A percentile compares a stretch with the other conserved stretches of the same genome.
phyloP scores from a whole-genome alignment of 106 monocot genomes.

The Dioscorea dumetorum region DNA sequence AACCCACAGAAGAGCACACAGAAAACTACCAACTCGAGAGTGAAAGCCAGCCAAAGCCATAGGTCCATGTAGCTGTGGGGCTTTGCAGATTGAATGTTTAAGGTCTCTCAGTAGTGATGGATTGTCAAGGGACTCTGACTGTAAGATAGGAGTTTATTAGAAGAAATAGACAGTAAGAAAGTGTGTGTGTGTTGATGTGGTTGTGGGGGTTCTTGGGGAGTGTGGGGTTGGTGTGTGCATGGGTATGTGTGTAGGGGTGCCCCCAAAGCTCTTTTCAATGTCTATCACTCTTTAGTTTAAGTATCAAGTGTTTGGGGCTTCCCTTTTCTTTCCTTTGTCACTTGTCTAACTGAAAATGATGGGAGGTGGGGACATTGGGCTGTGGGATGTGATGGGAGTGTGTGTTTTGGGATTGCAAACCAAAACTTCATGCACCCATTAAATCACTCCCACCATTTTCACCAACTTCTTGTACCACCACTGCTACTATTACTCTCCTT shows the following conservation, averaged over 20 bases:
- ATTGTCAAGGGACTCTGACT: slow-evolving; percentile 21
- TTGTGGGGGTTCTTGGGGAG: too few species aligned
- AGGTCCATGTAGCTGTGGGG: neutral
- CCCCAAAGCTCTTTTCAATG: slow-evolving; percentile 1
- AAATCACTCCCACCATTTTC: too few species aligned
- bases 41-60: neutral
- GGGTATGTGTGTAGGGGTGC: slow-evolving; percentile 32
- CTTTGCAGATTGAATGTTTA: neutral
- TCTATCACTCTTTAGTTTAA: too few species aligned
- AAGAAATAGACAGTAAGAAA: slow-evolving; percentile 1
- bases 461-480: too few species aligned
- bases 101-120: neutral
- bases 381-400: slow-evolving; percentile 24
- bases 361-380: slow-evolving; percentile 19
- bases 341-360: slow-evolving; percentile 41
- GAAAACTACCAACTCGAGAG: neutral
- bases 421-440: too few species aligned
- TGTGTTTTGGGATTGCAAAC: slow-evolving; percentile 17
- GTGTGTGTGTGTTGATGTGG: too few species aligned
- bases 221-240: slow-evolving; percentile 6
- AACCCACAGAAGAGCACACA: neutral
- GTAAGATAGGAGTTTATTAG: neutral
- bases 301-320: neutral
- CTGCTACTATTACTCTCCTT: neutral
- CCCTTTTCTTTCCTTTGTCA: slow-evolving; percentile 7